Evolutionary conservation across 2,329 filamentous ascomycete species (phyloP), one percentile per base, ranked within the genome.

Genomic region (Metarhizium brunneum): DNA sequence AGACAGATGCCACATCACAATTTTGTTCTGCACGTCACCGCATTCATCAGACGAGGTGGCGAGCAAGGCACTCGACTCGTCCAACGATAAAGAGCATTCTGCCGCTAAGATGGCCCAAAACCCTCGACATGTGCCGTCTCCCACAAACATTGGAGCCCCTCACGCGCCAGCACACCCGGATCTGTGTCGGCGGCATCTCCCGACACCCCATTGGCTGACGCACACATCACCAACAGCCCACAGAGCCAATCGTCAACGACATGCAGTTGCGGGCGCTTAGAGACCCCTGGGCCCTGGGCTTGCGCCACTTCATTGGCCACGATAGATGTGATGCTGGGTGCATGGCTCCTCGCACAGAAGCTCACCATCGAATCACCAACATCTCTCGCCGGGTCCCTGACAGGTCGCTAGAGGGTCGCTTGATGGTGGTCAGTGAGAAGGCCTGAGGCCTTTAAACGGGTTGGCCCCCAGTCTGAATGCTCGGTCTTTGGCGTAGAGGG

Each of bases 251-350:
- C 57, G 61, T 52, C 56, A 54, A 50, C 54, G 55, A 53, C 57
- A 50, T 57, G 59, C 56, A 58, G 60, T 63, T 62, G 60, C 58
- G 62, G 66, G 68, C 68, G 68, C 68, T 70, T 69, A 69, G 60
- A 62, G 57, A 51, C 56, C 53, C 60, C 59, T 51, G 52, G 56
- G 50, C 52, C 60, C 59, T 51, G 52, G 56, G 50, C 36, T 52
- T 43, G 38, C 52, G 32, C 51, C 54, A 55, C 62, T 52, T 62
- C 47, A 69, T 69, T 69, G 67, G 67, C 56, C 53, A 32, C 48
- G 48, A 54, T 47, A 47, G 32, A 50, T 50, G 55, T 55, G 57
- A 57, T 50, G 47, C 47, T 20, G 20, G 29, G 36, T 50, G 56
- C 54, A 52, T 56, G 42, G 30, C 50, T 54, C 50, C 47, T 63